Percentiles rank a stretch among this genome's conserved stretches.
These are phyloP conservation scores for Knoxdaviesia proteae DNA, from an alignment of 2,329 filamentous ascomycete genomes.

Conservation along the genomic window DNA sequence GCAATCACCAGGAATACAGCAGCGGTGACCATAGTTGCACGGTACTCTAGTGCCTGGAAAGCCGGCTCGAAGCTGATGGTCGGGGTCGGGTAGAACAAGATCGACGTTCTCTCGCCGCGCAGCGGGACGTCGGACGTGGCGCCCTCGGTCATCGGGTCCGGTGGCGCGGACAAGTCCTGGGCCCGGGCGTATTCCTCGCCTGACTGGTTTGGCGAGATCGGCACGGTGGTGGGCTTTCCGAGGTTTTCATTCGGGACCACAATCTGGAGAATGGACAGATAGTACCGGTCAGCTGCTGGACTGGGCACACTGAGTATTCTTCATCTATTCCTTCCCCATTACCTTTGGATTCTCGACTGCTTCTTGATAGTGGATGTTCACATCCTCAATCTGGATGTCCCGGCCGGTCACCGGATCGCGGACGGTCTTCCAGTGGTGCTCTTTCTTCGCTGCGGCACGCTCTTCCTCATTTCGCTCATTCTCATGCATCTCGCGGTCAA, in stretches of 20 bases:
- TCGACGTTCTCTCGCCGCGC: constrained; percentile 87
- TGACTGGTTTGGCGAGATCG: constrained; percentile 50
- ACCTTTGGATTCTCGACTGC: constrained; percentile 53
- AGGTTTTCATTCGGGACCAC: constrained; percentile 83
- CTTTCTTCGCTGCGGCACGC: constrained; percentile 14
- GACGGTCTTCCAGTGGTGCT: constrained; percentile 46
- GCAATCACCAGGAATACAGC: constrained; percentile 55
- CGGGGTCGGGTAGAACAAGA: constrained; percentile 87
- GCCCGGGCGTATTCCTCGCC: constrained; percentile 62
- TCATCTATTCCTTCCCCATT: constrained; percentile 7
- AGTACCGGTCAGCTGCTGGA: not conserved
- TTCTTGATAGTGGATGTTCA: constrained; percentile 46
- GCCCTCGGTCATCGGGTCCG: constrained; percentile 63
- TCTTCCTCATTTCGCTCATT: constrained; percentile 15
- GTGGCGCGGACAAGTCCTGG: constrained; percentile 79
- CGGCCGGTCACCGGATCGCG: constrained; percentile 78
- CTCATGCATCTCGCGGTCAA: constrained; percentile 33
- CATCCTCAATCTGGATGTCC: constrained; percentile 70
- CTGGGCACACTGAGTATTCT: not conserved
- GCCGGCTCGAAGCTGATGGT: constrained; percentile 79
- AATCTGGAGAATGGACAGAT: constrained; percentile 23
- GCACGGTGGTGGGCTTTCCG: constrained; percentile 49
- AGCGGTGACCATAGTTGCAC: constrained; percentile 48
- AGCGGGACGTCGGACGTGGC: constrained; percentile 88
- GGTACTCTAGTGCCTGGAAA: constrained; percentile 54